phyloP scores from a whole-genome alignment of 768 basidiomycete genomes.

The Mrakia gelida region DNA sequence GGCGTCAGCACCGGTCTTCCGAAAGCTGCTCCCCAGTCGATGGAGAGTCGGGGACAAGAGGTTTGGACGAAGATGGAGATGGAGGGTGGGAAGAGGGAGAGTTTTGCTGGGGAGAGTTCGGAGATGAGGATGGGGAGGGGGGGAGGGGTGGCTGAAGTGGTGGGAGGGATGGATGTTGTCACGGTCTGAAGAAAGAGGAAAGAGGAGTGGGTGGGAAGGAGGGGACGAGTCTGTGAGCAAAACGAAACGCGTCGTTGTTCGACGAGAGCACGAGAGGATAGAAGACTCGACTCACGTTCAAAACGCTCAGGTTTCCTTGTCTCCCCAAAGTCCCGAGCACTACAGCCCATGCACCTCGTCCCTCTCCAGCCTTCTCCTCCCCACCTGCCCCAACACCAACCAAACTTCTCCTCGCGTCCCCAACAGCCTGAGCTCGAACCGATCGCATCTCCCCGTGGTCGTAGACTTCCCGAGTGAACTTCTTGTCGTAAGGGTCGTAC shows the following conservation, averaged over 20 bases:
- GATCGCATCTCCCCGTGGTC: constrained; percentile 81
- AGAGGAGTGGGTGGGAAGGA: neutral
- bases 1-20: constrained; percentile 80
- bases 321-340: constrained; percentile 89
- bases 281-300: constrained; percentile 54
- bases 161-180: constrained; percentile 34
- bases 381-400: constrained; percentile 36
- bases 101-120: constrained; percentile 92
- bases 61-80: constrained; percentile 92
- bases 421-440: constrained; percentile 69
- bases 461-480: constrained; percentile 86
- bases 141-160: constrained; percentile 33
- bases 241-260: too few species aligned
- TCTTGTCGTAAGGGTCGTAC: constrained; percentile 98
- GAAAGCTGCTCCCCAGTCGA: constrained; percentile 99
- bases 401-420: constrained; percentile 65
- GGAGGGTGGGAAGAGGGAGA: constrained; percentile 71
- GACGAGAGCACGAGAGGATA: too few species aligned
- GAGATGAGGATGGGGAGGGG: constrained; percentile 84
- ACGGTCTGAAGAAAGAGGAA: constrained; percentile 35
- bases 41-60: constrained; percentile 89
- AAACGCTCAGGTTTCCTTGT: constrained; percentile 85
- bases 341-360: constrained; percentile 69
- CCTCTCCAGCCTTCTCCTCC: constrained; percentile 35
- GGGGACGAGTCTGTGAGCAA: too few species aligned